Base-by-base conservation (phyloP, 1,284 basidiomycete genomes). In the Trametes versicolor region DNA sequence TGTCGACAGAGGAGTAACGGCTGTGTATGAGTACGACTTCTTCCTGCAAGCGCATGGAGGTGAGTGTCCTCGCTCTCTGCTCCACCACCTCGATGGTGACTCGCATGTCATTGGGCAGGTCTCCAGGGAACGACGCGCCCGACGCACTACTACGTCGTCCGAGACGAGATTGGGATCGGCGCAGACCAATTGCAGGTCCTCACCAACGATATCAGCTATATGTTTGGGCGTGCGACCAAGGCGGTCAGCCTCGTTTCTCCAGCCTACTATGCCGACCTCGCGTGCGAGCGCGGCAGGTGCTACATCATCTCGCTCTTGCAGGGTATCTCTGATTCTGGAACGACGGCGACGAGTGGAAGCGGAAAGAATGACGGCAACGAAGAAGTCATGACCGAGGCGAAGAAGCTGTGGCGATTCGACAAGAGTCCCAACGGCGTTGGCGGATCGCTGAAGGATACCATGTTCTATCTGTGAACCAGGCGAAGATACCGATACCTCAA, bases 191-290 rank as follows among this genome's bases (percentile, higher is more conserved):
- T 95, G 4, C 91, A 94, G 68, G 75, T 75, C 7, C 73, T 85
- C 60, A 85, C 83, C 4, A 79, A 92, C 75, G 77, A 86, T 29
- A 79, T 92, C 71, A 88, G 88, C 74, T 93, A 92, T 76, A 85
- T 91, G 82, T 94, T 91, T 72, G 87, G 87, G 19, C 88, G 92
- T 15, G 92, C 92, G 25, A 93, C 92, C 15, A 92, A 92, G 76
- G 91, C 90, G 0, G 91, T 94, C 58, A 90, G 89, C 71, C 81
- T 94, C 21, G 89, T 86, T n/a, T 88, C 90, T 0, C 91, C 92
- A 0, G 91, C 90, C 0, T 92, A 92, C 72, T 92, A 92, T 73
- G 89, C 90, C 9, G 82, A 93, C 73, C 78, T 93, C 48, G 90
- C 90, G 2, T 93, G 91, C 70, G 91, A 93, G 75, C 83, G 92